Evolutionary conservation across 805 yeast genomes (phyloP).

Genomic region (Kluyveromyces nonfermentans): DNA sequence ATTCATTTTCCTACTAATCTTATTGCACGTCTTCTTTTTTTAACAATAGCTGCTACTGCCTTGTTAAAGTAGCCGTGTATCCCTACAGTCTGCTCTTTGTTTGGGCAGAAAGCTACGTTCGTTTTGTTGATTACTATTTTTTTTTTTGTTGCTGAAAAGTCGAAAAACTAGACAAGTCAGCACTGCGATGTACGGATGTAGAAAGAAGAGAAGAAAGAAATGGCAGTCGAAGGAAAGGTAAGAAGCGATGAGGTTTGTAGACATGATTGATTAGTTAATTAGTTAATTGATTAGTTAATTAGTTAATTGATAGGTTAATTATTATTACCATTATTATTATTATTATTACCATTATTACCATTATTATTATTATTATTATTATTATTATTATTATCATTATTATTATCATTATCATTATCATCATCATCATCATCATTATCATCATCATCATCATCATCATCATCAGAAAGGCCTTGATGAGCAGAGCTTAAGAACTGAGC

Average conservation of each 20-base stretch:
- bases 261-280: too few relatives aligned
- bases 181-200: background rate
- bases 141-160: conserved; percentile 10
- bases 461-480: conserved; percentile 8
- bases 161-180: background rate
- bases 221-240: background rate
- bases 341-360: too few relatives aligned
- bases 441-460: conserved; percentile 9
- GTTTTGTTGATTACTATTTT: conserved; percentile 6
- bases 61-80: background rate
- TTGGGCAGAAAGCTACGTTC: conserved; percentile 6
- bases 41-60: background rate
- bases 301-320: too few relatives aligned
- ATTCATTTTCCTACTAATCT: background rate
- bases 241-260: too few relatives aligned
- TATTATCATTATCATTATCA: too few relatives aligned
- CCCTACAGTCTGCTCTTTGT: background rate
- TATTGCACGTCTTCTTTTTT: background rate
- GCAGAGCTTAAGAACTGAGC: conserved; percentile 7
- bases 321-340: too few relatives aligned
- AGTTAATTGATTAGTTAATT: too few relatives aligned
- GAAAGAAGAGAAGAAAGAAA: background rate
- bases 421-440: too few relatives aligned
- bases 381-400: too few relatives aligned
- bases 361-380: too few relatives aligned